Percentiles rank a stretch among this genome's conserved stretches.
Evolutionary conservation across 306 rosid species (phyloP).

Genomic region (Adenanthera pavonina): DNA sequence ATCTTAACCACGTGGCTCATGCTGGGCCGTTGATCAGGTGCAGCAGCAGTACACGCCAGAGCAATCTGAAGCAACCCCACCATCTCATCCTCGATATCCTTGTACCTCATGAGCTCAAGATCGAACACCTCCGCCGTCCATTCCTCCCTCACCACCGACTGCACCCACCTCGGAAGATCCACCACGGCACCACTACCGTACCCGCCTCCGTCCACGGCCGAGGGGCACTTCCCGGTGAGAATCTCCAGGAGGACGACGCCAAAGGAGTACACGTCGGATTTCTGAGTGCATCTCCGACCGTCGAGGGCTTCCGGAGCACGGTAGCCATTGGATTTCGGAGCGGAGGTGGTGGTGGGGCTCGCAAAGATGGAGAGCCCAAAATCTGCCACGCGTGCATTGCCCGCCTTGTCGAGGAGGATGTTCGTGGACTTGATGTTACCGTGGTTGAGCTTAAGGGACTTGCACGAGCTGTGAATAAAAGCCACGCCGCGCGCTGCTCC

Average conservation of each 20-base stretch:
- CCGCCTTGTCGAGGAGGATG: constrained; percentile 64
- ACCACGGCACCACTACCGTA: constrained; percentile 48
- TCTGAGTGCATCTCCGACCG: constrained; percentile 63
- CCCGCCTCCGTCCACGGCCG: constrained; percentile 49
- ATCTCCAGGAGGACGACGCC: constrained; percentile 85
- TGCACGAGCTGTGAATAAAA: constrained; percentile 69
- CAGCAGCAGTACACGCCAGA: constrained; percentile 53
- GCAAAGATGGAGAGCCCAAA: constrained; percentile 72
- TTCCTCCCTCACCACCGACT: constrained; percentile 88
- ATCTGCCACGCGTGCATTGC: constrained; percentile 71
- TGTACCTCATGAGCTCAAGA: constrained; percentile 88
- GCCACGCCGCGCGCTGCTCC: constrained; percentile 83
- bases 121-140: constrained; percentile 99
- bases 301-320: constrained; percentile 73
- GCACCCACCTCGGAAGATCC: constrained; percentile 86
- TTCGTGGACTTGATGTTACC: constrained; percentile 91
- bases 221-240: constrained; percentile 86
- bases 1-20: constrained; percentile 83
- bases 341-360: constrained; percentile 22
- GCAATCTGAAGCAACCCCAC: constrained; percentile 81
- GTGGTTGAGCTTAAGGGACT: constrained; percentile 62
- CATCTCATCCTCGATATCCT: constrained; percentile 94
- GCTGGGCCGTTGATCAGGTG: constrained; percentile 78
- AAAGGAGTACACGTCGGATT: constrained; percentile 77
- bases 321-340: constrained; percentile 68